phyloP scores from a whole-genome alignment of 345 rosid species.

The Trapa bicornis region DNA sequence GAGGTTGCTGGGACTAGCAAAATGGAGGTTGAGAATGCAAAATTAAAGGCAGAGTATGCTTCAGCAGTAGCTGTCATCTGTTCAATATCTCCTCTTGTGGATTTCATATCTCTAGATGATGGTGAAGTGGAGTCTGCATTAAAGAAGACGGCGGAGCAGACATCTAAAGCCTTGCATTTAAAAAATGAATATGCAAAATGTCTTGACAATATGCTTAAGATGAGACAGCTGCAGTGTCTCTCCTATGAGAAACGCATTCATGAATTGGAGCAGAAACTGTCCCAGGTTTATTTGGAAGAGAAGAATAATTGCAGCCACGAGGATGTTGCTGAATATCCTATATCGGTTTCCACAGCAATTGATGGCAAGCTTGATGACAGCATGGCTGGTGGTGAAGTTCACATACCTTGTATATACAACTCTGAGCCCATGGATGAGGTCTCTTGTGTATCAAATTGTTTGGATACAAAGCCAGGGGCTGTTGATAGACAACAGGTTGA shows the following conservation, averaged over 20 bases:
- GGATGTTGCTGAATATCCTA: conserved; percentile 32
- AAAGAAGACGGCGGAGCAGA: conserved; percentile 69
- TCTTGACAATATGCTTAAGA: conserved; percentile 66
- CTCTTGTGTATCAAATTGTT: conserved; percentile 66
- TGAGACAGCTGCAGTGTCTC: conserved; percentile 63
- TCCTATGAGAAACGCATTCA: conserved; percentile 91
- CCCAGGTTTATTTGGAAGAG: conserved; percentile 50
- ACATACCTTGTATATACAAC: neutral
- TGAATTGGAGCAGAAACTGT: conserved; percentile 79
- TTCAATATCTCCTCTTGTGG: conserved; percentile 48
- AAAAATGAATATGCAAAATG: conserved; percentile 75
- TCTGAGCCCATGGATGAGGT: conserved; percentile 97
- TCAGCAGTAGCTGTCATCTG: conserved; percentile 75
- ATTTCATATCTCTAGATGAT: conserved; percentile 57
- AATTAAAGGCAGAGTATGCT: conserved; percentile 96
- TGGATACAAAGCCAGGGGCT: conserved; percentile 34
- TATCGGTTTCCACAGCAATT: conserved; percentile 18
- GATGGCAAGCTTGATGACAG: conserved; percentile 6
- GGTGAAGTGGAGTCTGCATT: conserved; percentile 37
- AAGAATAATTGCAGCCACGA: conserved; percentile 38
- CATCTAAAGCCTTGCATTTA: conserved; percentile 74
- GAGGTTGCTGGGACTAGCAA: conserved; percentile 96
- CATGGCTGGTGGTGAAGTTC: neutral
- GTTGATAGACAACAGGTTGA: conserved; percentile 52
- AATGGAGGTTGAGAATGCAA: conserved; percentile 96